Conservation (phyloP, 345 rosid genomes). For the Ceriops tagal region DNA sequence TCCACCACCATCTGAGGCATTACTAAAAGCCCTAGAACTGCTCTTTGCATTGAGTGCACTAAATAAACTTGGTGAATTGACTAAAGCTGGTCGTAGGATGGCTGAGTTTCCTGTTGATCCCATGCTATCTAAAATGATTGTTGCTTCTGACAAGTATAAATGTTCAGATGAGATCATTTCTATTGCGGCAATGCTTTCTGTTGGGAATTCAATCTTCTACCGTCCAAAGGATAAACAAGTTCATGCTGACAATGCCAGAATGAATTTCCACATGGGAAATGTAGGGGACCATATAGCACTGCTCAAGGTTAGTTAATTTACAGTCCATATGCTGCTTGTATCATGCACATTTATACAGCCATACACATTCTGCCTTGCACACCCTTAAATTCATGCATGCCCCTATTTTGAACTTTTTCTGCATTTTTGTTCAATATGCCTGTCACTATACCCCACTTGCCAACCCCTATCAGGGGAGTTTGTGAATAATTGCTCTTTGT, state of each 20-base stretch:
- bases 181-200: constrained; percentile 86
- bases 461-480: too few species aligned
- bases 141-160: constrained; percentile 82
- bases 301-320: constrained; percentile 56
- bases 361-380: neutral
- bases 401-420: too few species aligned
- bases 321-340: neutral
- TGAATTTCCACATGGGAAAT: constrained; percentile 91
- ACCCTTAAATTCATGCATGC: neutral
- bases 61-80: constrained; percentile 89
- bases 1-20: constrained; percentile 96
- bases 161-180: constrained; percentile 92
- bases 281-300: constrained; percentile 92
- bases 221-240: constrained; percentile 98
- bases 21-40: constrained; percentile 77
- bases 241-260: constrained; percentile 91
- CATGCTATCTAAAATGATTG: constrained; percentile 86
- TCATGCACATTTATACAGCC: neutral
- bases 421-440: too few species aligned
- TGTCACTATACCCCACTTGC: too few species aligned
- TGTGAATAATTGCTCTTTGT: too few species aligned
- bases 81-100: constrained; percentile 93
- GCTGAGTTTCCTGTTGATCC: constrained; percentile 98
- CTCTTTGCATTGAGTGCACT: constrained; percentile 87
- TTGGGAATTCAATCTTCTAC: constrained; percentile 91